Percentiles rank a stretch among this genome's conserved stretches.
These are phyloP conservation scores for Rhizomucor pusillus DNA, from an alignment of 371 early-diverging fungal genomes.

Conservation along the genomic window DNA sequence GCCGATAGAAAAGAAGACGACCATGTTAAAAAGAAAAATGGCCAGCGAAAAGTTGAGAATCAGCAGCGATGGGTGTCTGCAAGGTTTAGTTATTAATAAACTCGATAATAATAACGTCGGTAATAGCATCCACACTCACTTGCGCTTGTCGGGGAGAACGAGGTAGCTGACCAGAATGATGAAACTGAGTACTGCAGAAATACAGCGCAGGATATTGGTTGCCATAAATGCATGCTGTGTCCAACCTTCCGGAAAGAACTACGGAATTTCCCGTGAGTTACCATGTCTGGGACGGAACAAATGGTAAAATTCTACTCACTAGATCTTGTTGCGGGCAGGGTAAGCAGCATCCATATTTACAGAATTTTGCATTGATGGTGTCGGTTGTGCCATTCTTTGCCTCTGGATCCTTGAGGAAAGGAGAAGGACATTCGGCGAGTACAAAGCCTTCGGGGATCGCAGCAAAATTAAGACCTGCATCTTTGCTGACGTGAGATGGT, in stretches of 20 bases:
- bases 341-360: slow-evolving; percentile 38
- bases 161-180: slow-evolving; percentile 57
- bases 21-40: slow-evolving; percentile 53
- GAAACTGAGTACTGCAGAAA: slow-evolving; percentile 50
- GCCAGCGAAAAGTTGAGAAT: slow-evolving; percentile 60
- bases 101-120: background rate
- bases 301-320: slow-evolving; percentile 10
- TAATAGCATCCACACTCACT: slow-evolving; percentile 7
- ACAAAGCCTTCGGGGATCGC: slow-evolving; percentile 32
- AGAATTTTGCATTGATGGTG: slow-evolving; percentile 13
- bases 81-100: too few relatives aligned
- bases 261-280: background rate
- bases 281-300: background rate
- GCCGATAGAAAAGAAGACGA: slow-evolving; percentile 54
- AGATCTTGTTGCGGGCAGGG: slow-evolving; percentile 43
- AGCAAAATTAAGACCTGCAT: slow-evolving; percentile 16
- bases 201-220: slow-evolving; percentile 49
- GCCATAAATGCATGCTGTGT: slow-evolving; percentile 44
- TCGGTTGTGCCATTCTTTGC: slow-evolving; percentile 19
- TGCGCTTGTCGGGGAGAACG: slow-evolving; percentile 57
- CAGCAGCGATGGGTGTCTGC: slow-evolving; percentile 60
- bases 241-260: slow-evolving; percentile 49
- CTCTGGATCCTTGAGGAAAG: slow-evolving; percentile 33
- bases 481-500: slow-evolving; percentile 14
- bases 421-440: slow-evolving; percentile 33